Evolutionary conservation across 345 rosid genomes (phyloP), one percentile per base, ranked within the genome.

Genomic region (Populus alba): DNA sequence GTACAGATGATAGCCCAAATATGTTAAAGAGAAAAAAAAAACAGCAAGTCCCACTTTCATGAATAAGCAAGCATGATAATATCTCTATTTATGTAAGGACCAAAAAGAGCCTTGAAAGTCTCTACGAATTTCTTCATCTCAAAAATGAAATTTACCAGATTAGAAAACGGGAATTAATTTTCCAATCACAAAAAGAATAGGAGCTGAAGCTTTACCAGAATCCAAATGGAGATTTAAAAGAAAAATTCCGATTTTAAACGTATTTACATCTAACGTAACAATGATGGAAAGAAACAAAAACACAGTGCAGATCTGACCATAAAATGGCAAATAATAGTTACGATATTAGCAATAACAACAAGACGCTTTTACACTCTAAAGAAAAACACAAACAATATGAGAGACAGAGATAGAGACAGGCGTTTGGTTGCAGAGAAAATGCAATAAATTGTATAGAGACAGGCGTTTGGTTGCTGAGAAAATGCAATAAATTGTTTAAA

Each of bases 281-380:
- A 43, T 23, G 9, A 39, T 2, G 22, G 51, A 22, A 66, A 12
- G 35, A 35, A 17, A 25, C 7, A 45, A 23, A 76, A 8, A 62
- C 4, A 23, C 59, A 31, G 11, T 25, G 62, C 72, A 72, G 81
- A 72, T 78, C 81, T 73, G 76, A 38, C 66, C 76, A 33, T 18
- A 20, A 16, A 55, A 78, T 38, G 31, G 27, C 55, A 66, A 66
- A 66, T 53, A 20, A 53, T 53, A 53, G 23, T 20, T 53, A 22
- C 25, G 45, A 70, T 11, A 45, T 33, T 37, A 68, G 68, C 3
- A 11, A 68, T n/a, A 75, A 18, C 10, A 53, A 76, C 8, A 67
- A 55, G 8, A 3, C 22, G 38, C 22, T 18, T 66, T 27, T 23
- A 37, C 0, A 47, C 17, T 38, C 27, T 3, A 69, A 17, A 39